Evolutionary conservation across 139 green algal genomes (phyloP), one percentile per base, ranked within the genome.

Genomic region (Chlorella sp.): DNA sequence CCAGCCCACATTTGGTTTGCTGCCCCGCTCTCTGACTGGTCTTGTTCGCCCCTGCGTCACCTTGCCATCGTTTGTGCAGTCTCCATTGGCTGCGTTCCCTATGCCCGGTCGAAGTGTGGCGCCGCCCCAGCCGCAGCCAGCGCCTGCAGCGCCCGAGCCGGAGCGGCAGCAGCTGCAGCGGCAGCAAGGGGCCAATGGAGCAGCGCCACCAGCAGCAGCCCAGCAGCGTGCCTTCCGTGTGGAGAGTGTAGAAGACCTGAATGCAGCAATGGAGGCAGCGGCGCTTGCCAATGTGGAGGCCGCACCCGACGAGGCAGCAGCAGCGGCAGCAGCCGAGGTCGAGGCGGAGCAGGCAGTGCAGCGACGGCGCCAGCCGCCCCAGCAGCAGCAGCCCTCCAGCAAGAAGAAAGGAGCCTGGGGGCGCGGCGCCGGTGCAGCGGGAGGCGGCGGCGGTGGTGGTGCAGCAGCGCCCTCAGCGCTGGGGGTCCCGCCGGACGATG

Each of bases 51-150:
- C 15, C 3, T 1, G 16, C 63, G 18, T 32, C 28, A 1, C 20
- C 20, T 12, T 15, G 1, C 64, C 2, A 60, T 32, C n/a, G 56
- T 12, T 1, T 34, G 7, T 62, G 57, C 76, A 82, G 76, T 82
- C 76, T 2, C 76, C 76, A 1, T 26, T 82, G 57, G 76, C 76
- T 11, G 12, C 38, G 13, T 82, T 72, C 57, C 76, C 76, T 3
- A 41, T 82, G 26, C 76, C 76, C 23, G 76, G 76, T 15, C 76
- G 76, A 26, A 7, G 51, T 15, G 4, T 5, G 4, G 47, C 36
- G 57, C 76, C 76, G 20, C 47, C n/a, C 4, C 30, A 36, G 55
- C 74, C 18, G 74, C 72, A 73, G 67, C 68, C 69, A 57, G 18
- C 69, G 72, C 26, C 36, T 15, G 2, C 72, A 25, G 41, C 23